These are phyloP conservation scores for Isoetes taiwanensis DNA, from an alignment of 75 land plant species.

Conservation along the genomic window DNA sequence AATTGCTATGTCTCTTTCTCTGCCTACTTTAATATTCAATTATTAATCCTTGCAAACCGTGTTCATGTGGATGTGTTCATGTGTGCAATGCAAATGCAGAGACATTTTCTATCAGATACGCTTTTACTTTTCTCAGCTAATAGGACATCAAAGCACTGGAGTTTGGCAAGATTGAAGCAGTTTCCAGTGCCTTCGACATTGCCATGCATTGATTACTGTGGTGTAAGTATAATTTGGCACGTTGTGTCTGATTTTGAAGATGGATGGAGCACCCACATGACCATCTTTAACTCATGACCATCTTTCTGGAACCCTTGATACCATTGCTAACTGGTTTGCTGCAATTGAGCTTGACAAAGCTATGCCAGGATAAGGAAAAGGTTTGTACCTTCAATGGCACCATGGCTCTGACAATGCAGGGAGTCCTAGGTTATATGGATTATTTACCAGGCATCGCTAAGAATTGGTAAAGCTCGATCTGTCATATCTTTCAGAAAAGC, in stretches of 20 bases:
- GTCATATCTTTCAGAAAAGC: no score
- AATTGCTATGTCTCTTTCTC: conserved; percentile 90
- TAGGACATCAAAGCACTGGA: conserved; percentile 41
- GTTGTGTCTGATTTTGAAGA: conserved; percentile 43
- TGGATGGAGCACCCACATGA: conserved; percentile 78
- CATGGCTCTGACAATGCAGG: conserved; percentile 1
- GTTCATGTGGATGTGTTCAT: conserved; percentile 61
- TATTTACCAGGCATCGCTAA: no score
- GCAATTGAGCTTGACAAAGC: conserved; percentile 52
- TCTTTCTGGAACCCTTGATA: conserved; percentile 39
- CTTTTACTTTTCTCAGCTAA: conserved; percentile 51
- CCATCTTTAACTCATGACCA: conserved; percentile 83
- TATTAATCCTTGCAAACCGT: conserved; percentile 66
- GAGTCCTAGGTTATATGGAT: no score
- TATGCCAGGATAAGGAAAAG: conserved; percentile 37
- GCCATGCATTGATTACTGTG: conserved; percentile 81
- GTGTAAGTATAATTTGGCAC: conserved; percentile 92
- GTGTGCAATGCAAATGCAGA: conserved; percentile 31
- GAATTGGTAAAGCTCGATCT: no score
- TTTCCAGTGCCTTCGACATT: conserved; percentile 24
- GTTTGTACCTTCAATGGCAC: conserved; percentile 81
- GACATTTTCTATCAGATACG: conserved; percentile 55
- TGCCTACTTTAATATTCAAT: conserved; percentile 61
- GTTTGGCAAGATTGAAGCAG: conserved; percentile 52
- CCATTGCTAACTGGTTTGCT: conserved; percentile 60